Evolutionary conservation across 164 flowering plant genomes (phyloP), one percentile per base, ranked within the genome.

Genomic region (Houttuynia cordata): DNA sequence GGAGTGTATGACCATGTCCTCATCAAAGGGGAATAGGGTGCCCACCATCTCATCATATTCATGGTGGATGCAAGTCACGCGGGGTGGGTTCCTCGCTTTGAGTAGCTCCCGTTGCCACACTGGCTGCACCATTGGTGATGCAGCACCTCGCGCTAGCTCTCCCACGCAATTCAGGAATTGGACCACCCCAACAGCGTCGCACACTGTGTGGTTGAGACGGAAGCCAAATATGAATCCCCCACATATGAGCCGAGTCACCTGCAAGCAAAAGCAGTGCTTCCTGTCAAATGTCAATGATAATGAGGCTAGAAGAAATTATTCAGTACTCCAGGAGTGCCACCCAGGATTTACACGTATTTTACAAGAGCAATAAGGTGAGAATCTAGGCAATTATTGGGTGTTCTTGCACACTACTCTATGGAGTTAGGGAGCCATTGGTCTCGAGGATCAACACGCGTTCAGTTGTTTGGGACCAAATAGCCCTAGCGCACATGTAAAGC

Each of bases 91-190:
- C 10, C 81, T 55, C 0, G 85, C 81, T 19, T n/a, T 59, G 0
- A 83, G 67, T 1, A 67, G 53, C 21, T 79, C 75, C 14, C 88
- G 59, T 8, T 70, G 39, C 88, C 85, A 78, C 8, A 78, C 79
- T 0, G 83, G 87, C 8, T 17, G 61, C 2, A 72, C 50, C 0
- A 78, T 68, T 4, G 88, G 85, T 4, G 40, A 50, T 0, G 0
- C 14, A 0, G 67, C 70, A 0, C 88, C 83, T 4, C 76, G 73
- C 0, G 81, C 80, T 17, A 81, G 37, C 59, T 83, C 83, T 0
- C 67, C 71, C 4, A 78, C 65, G 0, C 81, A 76, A 0, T 8
- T 51, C 61, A 78, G 8, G 70, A 83, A 83, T 22, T 70, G 82
- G 56, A 23, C 39, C 8, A 80, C 1, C 0, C 85, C 83, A 0